A percentile compares a stretch with the other conserved stretches of the same genome.
Evolutionary conservation across 148 eudicot genomes (phyloP).

Genomic region (Euryodendron excelsum): DNA sequence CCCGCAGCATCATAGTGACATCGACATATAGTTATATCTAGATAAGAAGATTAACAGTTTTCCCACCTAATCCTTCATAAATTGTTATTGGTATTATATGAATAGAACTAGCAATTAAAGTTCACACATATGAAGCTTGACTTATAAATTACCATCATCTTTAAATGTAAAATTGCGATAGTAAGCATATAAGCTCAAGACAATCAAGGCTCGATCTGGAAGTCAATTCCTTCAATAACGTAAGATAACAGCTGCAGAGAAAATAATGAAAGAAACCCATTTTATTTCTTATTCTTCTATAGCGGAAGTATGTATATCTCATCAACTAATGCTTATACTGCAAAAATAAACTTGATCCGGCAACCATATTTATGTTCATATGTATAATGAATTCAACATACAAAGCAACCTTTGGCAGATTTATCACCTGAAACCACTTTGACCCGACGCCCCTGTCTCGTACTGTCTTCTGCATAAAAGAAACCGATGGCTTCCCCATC

Average conservation of each 20-base stretch:
- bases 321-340: conserved; percentile 19
- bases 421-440: conserved; percentile 18
- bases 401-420: conserved; percentile 15
- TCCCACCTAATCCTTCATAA: too few relatives aligned
- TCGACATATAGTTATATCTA: too few relatives aligned
- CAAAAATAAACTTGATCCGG: conserved; percentile 17
- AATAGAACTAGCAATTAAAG: too few relatives aligned
- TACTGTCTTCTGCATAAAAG: conserved; percentile 6
- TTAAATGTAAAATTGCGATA: too few relatives aligned
- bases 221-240: too few relatives aligned
- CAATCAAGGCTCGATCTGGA: too few relatives aligned
- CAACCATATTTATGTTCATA: conserved; percentile 15
- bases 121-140: too few relatives aligned
- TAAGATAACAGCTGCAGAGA: not conserved
- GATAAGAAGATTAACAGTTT: too few relatives aligned
- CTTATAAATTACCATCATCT: too few relatives aligned
- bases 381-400: conserved; percentile 24
- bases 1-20: too few relatives aligned
- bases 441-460: not conserved
- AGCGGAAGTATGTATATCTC: not conserved
- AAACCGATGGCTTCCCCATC: conserved; percentile 8
- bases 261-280: not conserved
- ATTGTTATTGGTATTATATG: too few relatives aligned
- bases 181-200: too few relatives aligned
- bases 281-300: conserved; percentile 4